Evolutionary conservation across 106 monocot genomes (phyloP).

Genomic region (Dendrobium officinale): DNA sequence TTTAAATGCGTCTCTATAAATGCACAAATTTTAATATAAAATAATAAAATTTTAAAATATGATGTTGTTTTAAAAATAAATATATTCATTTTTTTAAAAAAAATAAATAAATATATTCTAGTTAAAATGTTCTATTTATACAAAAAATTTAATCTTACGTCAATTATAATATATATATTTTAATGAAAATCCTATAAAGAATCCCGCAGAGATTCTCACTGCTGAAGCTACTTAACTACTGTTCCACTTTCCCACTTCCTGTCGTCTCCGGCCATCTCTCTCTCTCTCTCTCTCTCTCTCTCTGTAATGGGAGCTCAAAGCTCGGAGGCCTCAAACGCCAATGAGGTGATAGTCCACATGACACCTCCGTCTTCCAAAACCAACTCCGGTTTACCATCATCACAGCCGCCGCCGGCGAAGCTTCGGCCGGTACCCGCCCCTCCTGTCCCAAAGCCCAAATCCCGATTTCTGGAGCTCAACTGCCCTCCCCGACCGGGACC

Average conservation of each 20-base stretch:
- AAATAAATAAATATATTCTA: too few relatives aligned
- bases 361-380: not conserved
- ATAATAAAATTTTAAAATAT: too few relatives aligned
- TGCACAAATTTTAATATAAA: too few relatives aligned
- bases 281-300: not conserved
- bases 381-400: not conserved
- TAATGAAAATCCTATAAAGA: not conserved
- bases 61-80: too few relatives aligned
- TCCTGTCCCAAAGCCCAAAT: constrained; percentile 14
- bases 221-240: not conserved
- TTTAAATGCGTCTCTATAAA: too few relatives aligned
- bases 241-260: too few relatives aligned
- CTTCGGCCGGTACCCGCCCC: not conserved
- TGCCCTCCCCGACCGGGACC: not conserved
- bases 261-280: not conserved
- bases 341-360: not conserved
- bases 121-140: too few relatives aligned
- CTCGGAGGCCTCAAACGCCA: not conserved
- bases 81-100: too few relatives aligned
- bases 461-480: constrained; percentile 8
- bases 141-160: too few relatives aligned
- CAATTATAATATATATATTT: too few relatives aligned
- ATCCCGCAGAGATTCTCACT: not conserved
- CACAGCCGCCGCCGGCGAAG: not conserved
- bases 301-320: not conserved